Evolutionary conservation across 148 eudicot species (phyloP).

Genomic region (Spergularia bocconei): DNA sequence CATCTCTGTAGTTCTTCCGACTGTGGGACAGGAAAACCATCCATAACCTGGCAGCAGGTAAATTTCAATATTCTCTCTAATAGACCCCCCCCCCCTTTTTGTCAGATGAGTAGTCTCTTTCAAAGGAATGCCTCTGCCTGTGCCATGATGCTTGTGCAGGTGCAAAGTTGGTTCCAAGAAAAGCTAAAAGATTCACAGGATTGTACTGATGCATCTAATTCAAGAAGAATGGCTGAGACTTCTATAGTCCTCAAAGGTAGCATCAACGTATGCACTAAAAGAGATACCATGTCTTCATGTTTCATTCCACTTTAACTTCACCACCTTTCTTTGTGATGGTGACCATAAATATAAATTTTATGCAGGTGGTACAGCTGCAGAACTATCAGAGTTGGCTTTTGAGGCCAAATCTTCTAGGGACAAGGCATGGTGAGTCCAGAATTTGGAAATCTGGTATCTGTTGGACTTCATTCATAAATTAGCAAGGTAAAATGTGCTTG

Average conservation of each 20-base stretch:
- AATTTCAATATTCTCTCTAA: not conserved
- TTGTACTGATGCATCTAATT: slow-evolving; percentile 16
- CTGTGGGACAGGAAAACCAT: slow-evolving; percentile 48
- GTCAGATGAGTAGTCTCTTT: not conserved
- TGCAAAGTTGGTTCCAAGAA: slow-evolving; percentile 70
- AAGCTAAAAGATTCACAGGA: slow-evolving; percentile 35
- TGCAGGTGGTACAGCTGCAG: slow-evolving; percentile 58
- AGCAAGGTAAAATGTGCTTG: not conserved
- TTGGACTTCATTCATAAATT: not conserved
- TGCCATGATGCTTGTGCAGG: slow-evolving; percentile 35
- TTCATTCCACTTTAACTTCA: not conserved
- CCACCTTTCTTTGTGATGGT: not conserved
- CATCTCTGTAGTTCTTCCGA: slow-evolving; percentile 51
- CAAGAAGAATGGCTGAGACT: slow-evolving; percentile 24
- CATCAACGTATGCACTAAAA: not conserved
- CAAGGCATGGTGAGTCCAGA: slow-evolving; percentile 76
- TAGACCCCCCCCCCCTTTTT: not conserved
- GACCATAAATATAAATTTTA: slow-evolving; percentile 8
- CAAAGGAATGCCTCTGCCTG: slow-evolving; percentile 1
- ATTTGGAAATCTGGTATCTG: slow-evolving; percentile 9
- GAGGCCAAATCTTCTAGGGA: slow-evolving; percentile 86
- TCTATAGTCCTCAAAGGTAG: slow-evolving; percentile 44
- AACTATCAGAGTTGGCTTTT: slow-evolving; percentile 60
- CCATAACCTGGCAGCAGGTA: slow-evolving; percentile 66
- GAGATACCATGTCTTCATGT: not conserved